A percentile compares a stretch with the other conserved stretches of the same genome.
These are phyloP conservation scores for Penicillium sp. DNA, from an alignment of 2,329 filamentous ascomycete genomes.

Conservation along the genomic window DNA sequence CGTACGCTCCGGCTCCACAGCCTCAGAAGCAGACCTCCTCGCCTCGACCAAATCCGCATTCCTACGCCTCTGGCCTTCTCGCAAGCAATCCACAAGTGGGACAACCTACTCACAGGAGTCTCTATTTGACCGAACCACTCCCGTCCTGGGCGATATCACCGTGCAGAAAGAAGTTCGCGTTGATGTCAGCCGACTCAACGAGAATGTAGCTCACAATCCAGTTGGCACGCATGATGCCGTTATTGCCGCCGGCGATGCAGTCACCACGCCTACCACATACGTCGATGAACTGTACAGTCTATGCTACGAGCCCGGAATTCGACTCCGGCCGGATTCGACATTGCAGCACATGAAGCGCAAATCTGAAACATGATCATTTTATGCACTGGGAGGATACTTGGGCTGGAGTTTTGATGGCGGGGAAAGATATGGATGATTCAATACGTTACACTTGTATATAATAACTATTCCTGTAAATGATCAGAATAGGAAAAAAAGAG, in stretches of 20 bases:
- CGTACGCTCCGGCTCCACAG: constrained; percentile 22
- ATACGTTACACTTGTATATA: neutral
- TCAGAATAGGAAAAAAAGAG: neutral
- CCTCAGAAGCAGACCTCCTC: constrained; percentile 23
- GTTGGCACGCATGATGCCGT: constrained; percentile 23
- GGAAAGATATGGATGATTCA: neutral
- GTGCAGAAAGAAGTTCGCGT: constrained; percentile 62
- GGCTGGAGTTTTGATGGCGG: neutral
- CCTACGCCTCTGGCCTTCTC: constrained; percentile 23
- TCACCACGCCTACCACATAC: constrained; percentile 37
- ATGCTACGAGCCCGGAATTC: constrained; percentile 32
- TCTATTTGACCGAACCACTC: constrained; percentile 13
- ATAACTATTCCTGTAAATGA: neutral
- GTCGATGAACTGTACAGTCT: constrained; percentile 48
- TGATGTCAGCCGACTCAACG: constrained; percentile 40
- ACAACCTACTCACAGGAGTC: constrained; percentile 23
- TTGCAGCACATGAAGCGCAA: constrained; percentile 9
- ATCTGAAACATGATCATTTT: constrained; percentile 3
- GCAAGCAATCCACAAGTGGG: constrained; percentile 3
- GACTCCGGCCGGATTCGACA: constrained; percentile 24
- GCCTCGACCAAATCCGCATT: constrained; percentile 21
- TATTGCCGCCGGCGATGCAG: constrained; percentile 26
- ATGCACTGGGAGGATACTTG: neutral
- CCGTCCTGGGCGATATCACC: constrained; percentile 57
- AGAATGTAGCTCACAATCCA: constrained; percentile 18